These are phyloP conservation scores for Lojkania enalia DNA, from an alignment of 2,329 filamentous ascomycete genomes.

Conservation along the genomic window DNA sequence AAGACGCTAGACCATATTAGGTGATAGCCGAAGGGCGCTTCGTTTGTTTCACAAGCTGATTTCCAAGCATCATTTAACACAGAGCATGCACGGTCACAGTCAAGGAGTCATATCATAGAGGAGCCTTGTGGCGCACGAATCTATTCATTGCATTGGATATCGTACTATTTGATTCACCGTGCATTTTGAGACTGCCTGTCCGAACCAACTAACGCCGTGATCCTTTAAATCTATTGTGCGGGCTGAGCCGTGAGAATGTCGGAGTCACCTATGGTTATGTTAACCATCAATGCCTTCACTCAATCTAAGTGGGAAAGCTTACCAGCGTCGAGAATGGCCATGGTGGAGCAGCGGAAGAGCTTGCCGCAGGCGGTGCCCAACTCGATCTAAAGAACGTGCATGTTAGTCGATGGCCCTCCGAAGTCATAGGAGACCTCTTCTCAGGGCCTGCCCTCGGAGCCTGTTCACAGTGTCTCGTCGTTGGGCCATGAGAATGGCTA, in stretches of 20 bases:
- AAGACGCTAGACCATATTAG: neutral
- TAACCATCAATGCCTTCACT: neutral
- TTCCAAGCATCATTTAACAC: neutral
- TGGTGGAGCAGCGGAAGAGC: slow-evolving; percentile 97
- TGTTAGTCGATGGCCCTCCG: slow-evolving; percentile 79
- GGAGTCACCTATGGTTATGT: slow-evolving; percentile 61
- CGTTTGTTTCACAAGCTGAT: neutral
- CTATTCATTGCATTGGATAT: slow-evolving; percentile 34
- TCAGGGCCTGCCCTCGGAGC: slow-evolving; percentile 68
- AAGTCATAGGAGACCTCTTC: slow-evolving; percentile 87
- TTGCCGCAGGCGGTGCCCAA: slow-evolving; percentile 98
- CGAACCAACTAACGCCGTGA: neutral
- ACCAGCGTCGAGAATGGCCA: slow-evolving; percentile 94
- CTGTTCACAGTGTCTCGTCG: slow-evolving; percentile 39
- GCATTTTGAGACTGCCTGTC: slow-evolving; percentile 9
- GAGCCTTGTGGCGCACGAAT: slow-evolving; percentile 23
- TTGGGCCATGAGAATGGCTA: slow-evolving; percentile 44
- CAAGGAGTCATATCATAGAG: too few relatives aligned
- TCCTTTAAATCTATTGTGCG: slow-evolving; percentile 34
- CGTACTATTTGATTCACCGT: slow-evolving; percentile 22
- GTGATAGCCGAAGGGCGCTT: slow-evolving; percentile 5
- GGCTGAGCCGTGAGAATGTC: slow-evolving; percentile 85
- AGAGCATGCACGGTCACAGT: too few relatives aligned
- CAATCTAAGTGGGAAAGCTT: slow-evolving; percentile 17
- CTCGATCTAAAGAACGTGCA: slow-evolving; percentile 74